phyloP scores from a whole-genome alignment of 192 early-diverging fungal genomes.

The Podochytrium sp. region DNA sequence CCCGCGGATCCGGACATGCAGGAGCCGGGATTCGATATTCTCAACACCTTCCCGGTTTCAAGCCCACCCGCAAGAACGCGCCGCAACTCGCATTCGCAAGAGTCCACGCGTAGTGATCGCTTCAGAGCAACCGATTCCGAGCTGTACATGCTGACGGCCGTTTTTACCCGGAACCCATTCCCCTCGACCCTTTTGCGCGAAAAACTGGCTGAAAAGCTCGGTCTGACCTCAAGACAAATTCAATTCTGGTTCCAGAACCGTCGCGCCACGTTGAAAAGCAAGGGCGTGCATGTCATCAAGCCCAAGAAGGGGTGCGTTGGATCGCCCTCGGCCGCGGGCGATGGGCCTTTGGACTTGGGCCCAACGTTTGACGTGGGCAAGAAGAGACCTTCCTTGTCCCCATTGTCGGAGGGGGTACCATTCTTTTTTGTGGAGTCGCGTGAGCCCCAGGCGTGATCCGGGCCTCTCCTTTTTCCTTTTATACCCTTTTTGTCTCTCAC shows the following conservation, averaged over 20 bases:
- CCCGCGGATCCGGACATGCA: too few relatives aligned
- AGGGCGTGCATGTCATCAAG: conserved; percentile 25
- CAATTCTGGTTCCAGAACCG: conserved; percentile 33
- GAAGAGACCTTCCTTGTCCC: conserved; percentile 2
- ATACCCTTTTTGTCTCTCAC: too few relatives aligned
- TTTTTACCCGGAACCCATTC: conserved; percentile 24
- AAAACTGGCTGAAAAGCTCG: conserved; percentile 14
- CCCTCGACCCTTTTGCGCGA: conserved; percentile 1
- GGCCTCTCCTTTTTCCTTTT: too few relatives aligned
- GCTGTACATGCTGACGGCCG: conserved; percentile 5
- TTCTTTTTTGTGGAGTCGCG: background rate
- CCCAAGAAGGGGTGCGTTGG: conserved; percentile 3
- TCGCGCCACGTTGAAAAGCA: background rate
- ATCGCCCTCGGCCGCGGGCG: background rate
- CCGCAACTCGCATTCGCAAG: background rate
- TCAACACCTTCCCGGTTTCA: background rate
- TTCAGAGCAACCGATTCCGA: conserved; percentile 24
- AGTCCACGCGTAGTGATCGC: conserved; percentile 5
- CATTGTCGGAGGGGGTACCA: background rate
- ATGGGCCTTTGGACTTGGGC: too few relatives aligned
- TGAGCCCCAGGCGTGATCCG: too few relatives aligned
- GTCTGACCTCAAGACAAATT: conserved; percentile 9
- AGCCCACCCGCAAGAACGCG: background rate
- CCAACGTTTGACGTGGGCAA: background rate
- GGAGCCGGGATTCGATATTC: background rate